These are phyloP conservation scores for Lasiodiplodia citricola DNA, from an alignment of 2,329 filamentous ascomycete species.

Conservation along the genomic window DNA sequence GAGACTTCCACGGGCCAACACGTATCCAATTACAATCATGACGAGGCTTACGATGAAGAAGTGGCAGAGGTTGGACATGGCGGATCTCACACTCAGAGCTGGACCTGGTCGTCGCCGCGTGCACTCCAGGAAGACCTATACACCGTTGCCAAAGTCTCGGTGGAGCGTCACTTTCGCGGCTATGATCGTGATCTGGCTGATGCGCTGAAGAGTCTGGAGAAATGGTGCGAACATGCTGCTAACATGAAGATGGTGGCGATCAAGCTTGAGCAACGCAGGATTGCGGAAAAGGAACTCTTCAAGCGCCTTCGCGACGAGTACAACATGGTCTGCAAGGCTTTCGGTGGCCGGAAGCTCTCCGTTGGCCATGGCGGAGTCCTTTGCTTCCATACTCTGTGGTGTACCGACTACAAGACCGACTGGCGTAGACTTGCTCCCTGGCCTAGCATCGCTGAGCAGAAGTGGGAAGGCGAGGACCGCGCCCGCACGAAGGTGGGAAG, in stretches of 20 bases:
- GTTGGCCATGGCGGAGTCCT: constrained; percentile 39
- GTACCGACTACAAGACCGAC: constrained; percentile 32
- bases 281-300: constrained; percentile 14
- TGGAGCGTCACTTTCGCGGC: constrained; percentile 22
- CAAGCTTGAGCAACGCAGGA: constrained; percentile 17
- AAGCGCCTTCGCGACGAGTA: background rate
- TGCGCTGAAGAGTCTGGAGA: constrained; percentile 13
- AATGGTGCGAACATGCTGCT: constrained; percentile 22
- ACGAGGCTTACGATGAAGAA: background rate
- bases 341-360: constrained; percentile 6
- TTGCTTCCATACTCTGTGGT: constrained; percentile 48
- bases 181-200: constrained; percentile 18
- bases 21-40: background rate
- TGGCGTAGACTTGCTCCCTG: constrained; percentile 46
- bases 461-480: constrained; percentile 55
- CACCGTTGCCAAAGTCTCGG: constrained; percentile 11
- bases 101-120: constrained; percentile 21
- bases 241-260: constrained; percentile 9
- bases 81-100: constrained; percentile 17
- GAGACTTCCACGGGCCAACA: background rate
- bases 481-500: constrained; percentile 50
- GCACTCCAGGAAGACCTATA: constrained; percentile 16
- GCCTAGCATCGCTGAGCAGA: constrained; percentile 49
- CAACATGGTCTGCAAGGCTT: constrained; percentile 1
- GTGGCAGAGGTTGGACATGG: background rate